phyloP scores from a whole-genome alignment of 1,139 yeast genomes.

The Pichia sp. region DNA sequence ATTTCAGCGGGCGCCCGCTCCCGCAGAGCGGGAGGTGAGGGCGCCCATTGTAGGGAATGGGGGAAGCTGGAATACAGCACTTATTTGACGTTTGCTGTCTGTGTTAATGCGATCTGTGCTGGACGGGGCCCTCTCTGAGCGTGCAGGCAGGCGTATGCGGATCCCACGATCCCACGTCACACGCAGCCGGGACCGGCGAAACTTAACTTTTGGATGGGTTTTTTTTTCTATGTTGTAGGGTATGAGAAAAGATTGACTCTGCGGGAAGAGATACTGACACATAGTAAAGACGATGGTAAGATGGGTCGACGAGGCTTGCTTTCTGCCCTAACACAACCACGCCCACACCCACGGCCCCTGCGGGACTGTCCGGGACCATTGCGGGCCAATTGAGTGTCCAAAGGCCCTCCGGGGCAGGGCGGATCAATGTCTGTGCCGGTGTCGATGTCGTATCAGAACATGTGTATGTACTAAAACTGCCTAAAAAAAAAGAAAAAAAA shows the following conservation, averaged over 20 bases:
- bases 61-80: slow-evolving; percentile 13
- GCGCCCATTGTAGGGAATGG: slow-evolving; percentile 13
- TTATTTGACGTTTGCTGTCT: neutral
- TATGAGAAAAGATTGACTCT: slow-evolving; percentile 15
- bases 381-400: too few species aligned
- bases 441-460: too few species aligned
- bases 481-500: neutral
- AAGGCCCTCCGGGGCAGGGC: too few species aligned
- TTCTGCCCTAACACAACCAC: too few species aligned
- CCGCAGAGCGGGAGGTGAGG: neutral
- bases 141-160: neutral
- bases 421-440: too few species aligned
- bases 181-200: neutral
- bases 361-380: too few species aligned
- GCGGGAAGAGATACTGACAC: too few species aligned
- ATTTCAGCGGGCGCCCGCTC: neutral
- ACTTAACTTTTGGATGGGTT: too few species aligned
- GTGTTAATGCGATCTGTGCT: neutral
- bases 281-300: too few species aligned
- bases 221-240: slow-evolving; percentile 10
- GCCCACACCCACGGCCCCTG: too few species aligned
- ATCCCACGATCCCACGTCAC: too few species aligned
- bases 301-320: too few species aligned
- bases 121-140: neutral
- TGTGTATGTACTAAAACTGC: neutral